Base-by-base conservation (phyloP, 2,329 filamentous ascomycete genomes). In the Fusarium xylarioides region DNA sequence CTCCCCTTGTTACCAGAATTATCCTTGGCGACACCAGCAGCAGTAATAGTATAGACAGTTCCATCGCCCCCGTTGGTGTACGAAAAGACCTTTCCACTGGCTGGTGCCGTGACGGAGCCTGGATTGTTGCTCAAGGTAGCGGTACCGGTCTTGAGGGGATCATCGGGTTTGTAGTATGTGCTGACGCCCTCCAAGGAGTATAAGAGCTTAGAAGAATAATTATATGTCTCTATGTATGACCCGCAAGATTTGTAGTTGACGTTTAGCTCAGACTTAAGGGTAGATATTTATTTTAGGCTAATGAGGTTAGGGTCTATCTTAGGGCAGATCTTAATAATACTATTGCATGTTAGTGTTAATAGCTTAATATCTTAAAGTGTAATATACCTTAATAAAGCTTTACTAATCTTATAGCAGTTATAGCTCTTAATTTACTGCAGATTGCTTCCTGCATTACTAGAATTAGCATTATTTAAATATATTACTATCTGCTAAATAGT, bases 311-410 rank as follows among this genome's bases (percentile, higher is more conserved):
- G 50, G 8, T 54, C 50, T 7, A 34, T 54, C 5, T 54, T 54
- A 2, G 50, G 50, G 23, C 50, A 54, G 15, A 54, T 54, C 32
- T 54, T 34, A 2, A 54, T 19, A 2, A 54, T 54, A 6, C 50
- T 54, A 7, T 15, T 15, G 2, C 4, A 28, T 10, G 15, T 54
- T 40, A 54, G 23, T 54, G 2, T 54, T 7, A 2, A 1, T 38
- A 7, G 3, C 19, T 5, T 3, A 5, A 37, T 5, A 7, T 0
- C 5, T 28, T 2, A 16, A 8, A 21, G 10, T 16, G 4, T 2
- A 11, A 1, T 23, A 10, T 38, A 38, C 50, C 50, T 54, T 7
- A 34, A 54, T 0, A 54, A 14, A 28, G 19, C 34, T n/a, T 23
- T 19, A 5, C 50, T 54, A 10, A 54, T 28, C 23, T 54, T 34